phyloP scores from a whole-genome alignment of 306 rosid genomes.

The Rubus idaeus region DNA sequence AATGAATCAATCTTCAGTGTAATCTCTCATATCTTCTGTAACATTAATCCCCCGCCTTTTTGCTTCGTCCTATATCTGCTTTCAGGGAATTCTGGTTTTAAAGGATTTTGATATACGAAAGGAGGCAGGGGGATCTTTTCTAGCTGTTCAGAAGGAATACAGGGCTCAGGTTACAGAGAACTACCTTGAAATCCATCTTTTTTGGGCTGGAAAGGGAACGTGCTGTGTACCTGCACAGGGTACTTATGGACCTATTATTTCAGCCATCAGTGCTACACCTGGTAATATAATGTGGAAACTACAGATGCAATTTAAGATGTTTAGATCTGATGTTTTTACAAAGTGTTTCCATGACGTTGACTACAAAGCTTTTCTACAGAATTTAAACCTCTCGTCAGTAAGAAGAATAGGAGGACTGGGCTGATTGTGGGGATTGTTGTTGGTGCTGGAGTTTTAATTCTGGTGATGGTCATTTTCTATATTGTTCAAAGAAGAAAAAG shows the following conservation, averaged over 20 bases:
- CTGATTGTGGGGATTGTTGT: constrained; percentile 56
- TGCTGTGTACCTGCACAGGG: constrained; percentile 66
- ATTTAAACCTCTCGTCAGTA: constrained; percentile 51
- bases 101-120: constrained; percentile 66
- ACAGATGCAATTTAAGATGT: not conserved
- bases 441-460: constrained; percentile 55
- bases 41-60: not conserved
- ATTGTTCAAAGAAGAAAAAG: constrained; percentile 47
- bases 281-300: constrained; percentile 39
- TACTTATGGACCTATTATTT: constrained; percentile 72
- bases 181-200: constrained; percentile 71
- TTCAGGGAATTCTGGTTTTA: constrained; percentile 49
- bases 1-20: not conserved
- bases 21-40: not conserved
- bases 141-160: constrained; percentile 37
- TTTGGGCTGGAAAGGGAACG: constrained; percentile 94
- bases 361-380: constrained; percentile 41
- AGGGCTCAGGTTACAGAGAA: constrained; percentile 53
- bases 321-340: constrained; percentile 10
- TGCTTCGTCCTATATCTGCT: not conserved
- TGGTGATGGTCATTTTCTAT: constrained; percentile 35
- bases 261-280: constrained; percentile 72
- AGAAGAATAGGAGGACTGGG: constrained; percentile 45
- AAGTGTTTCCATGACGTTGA: constrained; percentile 10
- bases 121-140: constrained; percentile 56